phyloP scores from a whole-genome alignment of 192 early-diverging fungal species.

The Coemansia sp. region DNA sequence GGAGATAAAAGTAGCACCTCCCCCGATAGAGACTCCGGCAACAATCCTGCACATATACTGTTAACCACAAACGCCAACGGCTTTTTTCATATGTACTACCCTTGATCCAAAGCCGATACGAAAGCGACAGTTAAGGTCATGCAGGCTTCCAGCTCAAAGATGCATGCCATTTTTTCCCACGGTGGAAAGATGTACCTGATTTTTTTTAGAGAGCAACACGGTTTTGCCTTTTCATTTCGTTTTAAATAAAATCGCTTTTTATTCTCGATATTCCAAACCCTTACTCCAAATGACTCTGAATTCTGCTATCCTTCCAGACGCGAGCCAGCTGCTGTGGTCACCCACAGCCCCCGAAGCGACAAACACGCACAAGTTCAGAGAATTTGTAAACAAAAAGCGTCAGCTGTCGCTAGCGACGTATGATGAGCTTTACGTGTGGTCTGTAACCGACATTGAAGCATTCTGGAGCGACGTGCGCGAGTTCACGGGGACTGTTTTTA shows the following conservation, averaged over 20 bases:
- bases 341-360: slow-evolving; percentile 59
- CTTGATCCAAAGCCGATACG: background rate
- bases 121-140: no score
- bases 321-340: slow-evolving; percentile 58
- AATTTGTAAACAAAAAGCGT: slow-evolving; percentile 69
- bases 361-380: slow-evolving; percentile 70
- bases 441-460: slow-evolving; percentile 64
- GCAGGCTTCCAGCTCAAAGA: no score
- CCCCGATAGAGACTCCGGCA: background rate
- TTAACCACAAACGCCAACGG: slow-evolving; percentile 34
- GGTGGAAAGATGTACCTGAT: background rate
- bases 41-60: slow-evolving; percentile 4
- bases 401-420: slow-evolving; percentile 59
- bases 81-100: slow-evolving; percentile 35
- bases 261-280: background rate
- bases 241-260: background rate
- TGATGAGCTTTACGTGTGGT: slow-evolving; percentile 81
- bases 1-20: background rate
- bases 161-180: background rate
- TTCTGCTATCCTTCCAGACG: background rate
- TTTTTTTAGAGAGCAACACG: no score
- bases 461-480: slow-evolving; percentile 93
- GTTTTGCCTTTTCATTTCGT: background rate
- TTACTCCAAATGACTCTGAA: slow-evolving; percentile 23
- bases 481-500: slow-evolving; percentile 49